phyloP scores from a whole-genome alignment of 202 grass and related monocot genomes.

The Dendrocalamus latiflorus region DNA sequence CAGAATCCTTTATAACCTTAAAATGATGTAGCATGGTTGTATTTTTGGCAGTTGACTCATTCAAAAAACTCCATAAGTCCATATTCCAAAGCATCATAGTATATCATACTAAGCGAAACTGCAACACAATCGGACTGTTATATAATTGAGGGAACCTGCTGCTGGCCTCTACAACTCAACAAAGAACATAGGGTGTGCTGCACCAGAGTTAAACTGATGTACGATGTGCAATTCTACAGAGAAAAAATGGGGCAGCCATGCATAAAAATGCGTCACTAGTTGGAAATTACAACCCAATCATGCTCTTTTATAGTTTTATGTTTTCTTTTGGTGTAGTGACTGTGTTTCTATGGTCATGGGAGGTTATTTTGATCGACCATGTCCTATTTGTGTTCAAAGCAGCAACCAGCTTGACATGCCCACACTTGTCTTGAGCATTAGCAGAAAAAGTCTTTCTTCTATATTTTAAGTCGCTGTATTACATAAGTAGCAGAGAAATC shows the following conservation, averaged over 20 bases:
- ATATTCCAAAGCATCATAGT: too few relatives aligned
- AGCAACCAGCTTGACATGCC: neutral
- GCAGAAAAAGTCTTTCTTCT: too few relatives aligned
- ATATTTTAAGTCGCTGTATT: too few relatives aligned
- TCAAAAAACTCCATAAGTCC: too few relatives aligned
- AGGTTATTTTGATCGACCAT: neutral
- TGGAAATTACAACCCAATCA: too few relatives aligned
- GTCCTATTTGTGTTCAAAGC: neutral
- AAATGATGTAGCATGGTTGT: too few relatives aligned
- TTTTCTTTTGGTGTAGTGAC: neutral
- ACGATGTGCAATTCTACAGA: neutral
- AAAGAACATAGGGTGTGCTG: neutral
- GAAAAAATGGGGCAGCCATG: neutral
- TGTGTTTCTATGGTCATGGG: neutral
- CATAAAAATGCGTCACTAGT: neutral
- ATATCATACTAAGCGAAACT: neutral
- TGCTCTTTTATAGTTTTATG: neutral
- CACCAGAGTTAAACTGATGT: too few relatives aligned
- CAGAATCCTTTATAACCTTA: too few relatives aligned
- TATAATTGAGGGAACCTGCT: neutral
- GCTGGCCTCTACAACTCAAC: neutral
- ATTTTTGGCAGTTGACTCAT: too few relatives aligned
- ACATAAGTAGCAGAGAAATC: too few relatives aligned
- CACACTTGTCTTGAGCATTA: neutral
- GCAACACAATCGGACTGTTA: neutral